Conservation (phyloP, 164 flowering plant species). For the Piper betle region DNA sequence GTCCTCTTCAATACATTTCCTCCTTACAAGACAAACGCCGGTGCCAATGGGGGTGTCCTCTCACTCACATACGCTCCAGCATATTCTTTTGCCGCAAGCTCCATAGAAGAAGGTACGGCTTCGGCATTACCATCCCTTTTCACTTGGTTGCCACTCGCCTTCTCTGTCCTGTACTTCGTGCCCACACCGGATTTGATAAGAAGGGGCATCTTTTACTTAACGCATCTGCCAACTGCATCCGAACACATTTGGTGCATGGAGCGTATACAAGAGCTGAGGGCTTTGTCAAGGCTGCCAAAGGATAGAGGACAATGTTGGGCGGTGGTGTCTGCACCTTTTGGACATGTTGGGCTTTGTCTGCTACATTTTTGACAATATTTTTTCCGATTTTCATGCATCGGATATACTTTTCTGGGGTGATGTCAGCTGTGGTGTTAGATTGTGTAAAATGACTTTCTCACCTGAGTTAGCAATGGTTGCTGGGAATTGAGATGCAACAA, state of each 20-base stretch:
- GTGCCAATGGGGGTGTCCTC: neutral
- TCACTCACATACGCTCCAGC: neutral
- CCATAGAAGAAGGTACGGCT: neutral
- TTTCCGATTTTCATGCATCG: neutral
- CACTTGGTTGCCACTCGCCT: neutral
- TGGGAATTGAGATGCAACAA: neutral
- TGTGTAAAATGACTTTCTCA: neutral
- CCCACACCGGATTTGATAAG: neutral
- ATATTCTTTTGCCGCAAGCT: neutral
- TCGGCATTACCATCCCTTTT: neutral
- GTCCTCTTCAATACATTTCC: no score
- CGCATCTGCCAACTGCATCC: neutral
- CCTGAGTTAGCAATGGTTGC: neutral
- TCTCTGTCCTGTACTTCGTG: neutral
- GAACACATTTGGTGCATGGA: neutral
- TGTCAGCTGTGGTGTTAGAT: neutral
- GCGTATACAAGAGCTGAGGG: neutral
- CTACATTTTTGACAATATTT: no score
- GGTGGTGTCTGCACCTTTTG: neutral
- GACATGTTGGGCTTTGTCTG: neutral
- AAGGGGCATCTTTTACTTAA: neutral
- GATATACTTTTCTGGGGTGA: no score
- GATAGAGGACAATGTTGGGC: neutral
- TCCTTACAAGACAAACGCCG: no score
- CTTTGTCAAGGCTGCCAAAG: neutral